Conservation (phyloP, 2,329 filamentous ascomycete species). For the Ceratocystis ficicola region DNA sequence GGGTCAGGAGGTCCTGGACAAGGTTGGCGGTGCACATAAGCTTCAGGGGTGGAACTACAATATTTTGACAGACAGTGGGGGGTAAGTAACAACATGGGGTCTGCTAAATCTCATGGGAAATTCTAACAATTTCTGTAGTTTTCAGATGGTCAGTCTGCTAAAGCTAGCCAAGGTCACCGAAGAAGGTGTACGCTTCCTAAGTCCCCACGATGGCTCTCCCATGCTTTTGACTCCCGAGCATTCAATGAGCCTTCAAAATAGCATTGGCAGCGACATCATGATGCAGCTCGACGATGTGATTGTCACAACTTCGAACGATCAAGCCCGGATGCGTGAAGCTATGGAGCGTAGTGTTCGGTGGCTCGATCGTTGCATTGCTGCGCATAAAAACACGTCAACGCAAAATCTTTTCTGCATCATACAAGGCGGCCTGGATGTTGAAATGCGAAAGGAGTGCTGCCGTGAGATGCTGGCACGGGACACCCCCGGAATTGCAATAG, state of each 20-base stretch:
- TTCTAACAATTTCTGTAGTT: constrained; percentile 42
- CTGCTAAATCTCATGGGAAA: not conserved
- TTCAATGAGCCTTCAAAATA: constrained; percentile 91
- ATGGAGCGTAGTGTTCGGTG: constrained; percentile 92
- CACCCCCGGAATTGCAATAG: constrained; percentile 93
- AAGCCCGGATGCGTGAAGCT: constrained; percentile 76
- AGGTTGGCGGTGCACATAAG: constrained; percentile 83
- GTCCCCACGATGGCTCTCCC: constrained; percentile 83
- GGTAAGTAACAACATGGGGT: constrained; percentile 34
- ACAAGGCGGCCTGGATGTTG: constrained; percentile 82
- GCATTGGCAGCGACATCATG: constrained; percentile 95
- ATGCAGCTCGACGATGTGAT: constrained; percentile 99
- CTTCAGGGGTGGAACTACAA: constrained; percentile 93
- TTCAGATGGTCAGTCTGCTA: constrained; percentile 96
- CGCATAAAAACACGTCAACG: constrained; percentile 66
- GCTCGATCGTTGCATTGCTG: constrained; percentile 87
- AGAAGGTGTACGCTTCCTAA: constrained; percentile 89
- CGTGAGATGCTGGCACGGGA: constrained; percentile 75
- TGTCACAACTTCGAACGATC: constrained; percentile 86
- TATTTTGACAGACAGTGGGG: constrained; percentile 72
- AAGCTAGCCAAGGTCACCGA: constrained; percentile 90
- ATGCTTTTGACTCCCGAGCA: constrained; percentile 98
- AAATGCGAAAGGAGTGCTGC: constrained; percentile 74
- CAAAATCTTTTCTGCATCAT: constrained; percentile 99
- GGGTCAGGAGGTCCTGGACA: constrained; percentile 76